Percentiles rank a stretch among this genome's conserved stretches.
phyloP scores from a whole-genome alignment of 2,329 filamentous ascomycete genomes.

The Colletotrichum ledebouriae region DNA sequence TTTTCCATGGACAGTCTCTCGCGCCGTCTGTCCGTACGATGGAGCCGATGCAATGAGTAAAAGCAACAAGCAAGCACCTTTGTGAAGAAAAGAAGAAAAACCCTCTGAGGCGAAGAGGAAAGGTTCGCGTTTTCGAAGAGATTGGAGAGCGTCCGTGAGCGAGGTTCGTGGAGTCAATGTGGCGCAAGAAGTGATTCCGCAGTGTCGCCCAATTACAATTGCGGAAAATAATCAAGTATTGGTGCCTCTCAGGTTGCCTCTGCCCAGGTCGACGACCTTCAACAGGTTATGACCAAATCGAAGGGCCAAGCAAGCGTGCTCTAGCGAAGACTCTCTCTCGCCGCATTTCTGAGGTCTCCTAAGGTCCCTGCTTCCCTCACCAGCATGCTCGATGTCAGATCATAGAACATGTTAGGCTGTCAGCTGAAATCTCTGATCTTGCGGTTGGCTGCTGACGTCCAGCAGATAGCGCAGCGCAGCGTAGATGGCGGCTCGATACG shows the following conservation, averaged over 20 bases:
- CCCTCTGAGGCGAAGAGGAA: constrained; percentile 1
- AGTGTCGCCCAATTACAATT: not conserved
- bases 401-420: constrained; percentile 10
- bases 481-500: not conserved
- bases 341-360: too few relatives aligned
- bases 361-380: not conserved
- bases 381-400: constrained; percentile 29
- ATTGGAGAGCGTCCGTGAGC: constrained; percentile 35
- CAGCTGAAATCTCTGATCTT: constrained; percentile 30
- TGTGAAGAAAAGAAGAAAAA: not conserved
- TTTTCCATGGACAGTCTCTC: constrained; percentile 15
- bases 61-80: not conserved
- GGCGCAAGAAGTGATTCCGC: constrained; percentile 12
- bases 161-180: constrained; percentile 30
- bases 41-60: not conserved
- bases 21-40: not conserved
- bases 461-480: not conserved
- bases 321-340: constrained; percentile 8
- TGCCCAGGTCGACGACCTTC: constrained; percentile 11
- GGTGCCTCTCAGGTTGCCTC: not conserved
- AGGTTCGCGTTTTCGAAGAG: constrained; percentile 13
- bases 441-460: constrained; percentile 4
- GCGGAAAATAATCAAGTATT: not conserved
- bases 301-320: constrained; percentile 17
- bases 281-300: not conserved